Base-by-base conservation (phyloP, 2,329 filamentous ascomycete species). In the Diplodia sapinea region DNA sequence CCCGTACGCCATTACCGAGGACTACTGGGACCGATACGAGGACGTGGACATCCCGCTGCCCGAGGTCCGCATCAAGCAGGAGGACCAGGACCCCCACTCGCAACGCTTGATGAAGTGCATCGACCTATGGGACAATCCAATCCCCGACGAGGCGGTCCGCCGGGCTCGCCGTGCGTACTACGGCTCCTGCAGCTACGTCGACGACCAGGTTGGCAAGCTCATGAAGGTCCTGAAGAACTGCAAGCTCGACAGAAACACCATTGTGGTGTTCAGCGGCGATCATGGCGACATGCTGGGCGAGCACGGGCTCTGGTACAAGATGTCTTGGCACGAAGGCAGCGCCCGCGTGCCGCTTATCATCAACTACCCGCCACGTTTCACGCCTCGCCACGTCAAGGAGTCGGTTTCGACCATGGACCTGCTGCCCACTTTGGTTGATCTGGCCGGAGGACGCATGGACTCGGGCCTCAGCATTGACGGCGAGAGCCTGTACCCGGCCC, bases 271-370 rank as follows among this genome's bases (percentile, higher is more conserved):
- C 81, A 94, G 91, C 68, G 93, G 94, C 54, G 94, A 97, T 77
- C 94, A 97, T 75, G 94, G 94, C 67, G 94, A 97, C 79, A 97
- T 97, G 94, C 87, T 97, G 8, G 94, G 94, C 68, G 94, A 97
- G 83, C 89, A 93, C 65, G 91, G 91, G 6, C 83, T 97, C 56
- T 97, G 94, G 94, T 94, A 97, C 84, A 97, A 97, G 85, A 97
- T 97, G 94, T 93, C 88, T 76, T 97, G 95, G 86, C 97, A 93
- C 74, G 94, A 97, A 84, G 90, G 90, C 50, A 96, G 93, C 13
- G 92, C 93, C 55, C 90, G 94, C 33, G 94, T 97, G 26, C 94
- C 94, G 1, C 89, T 97, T 76, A 84, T 97, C 71, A 86, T 97
- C 77, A 90, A 93, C 79, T 88, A 94, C 74, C 94, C 94, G 31